These are phyloP conservation scores for Excoecaria agallocha DNA, from an alignment of 345 rosid species.

Conservation along the genomic window DNA sequence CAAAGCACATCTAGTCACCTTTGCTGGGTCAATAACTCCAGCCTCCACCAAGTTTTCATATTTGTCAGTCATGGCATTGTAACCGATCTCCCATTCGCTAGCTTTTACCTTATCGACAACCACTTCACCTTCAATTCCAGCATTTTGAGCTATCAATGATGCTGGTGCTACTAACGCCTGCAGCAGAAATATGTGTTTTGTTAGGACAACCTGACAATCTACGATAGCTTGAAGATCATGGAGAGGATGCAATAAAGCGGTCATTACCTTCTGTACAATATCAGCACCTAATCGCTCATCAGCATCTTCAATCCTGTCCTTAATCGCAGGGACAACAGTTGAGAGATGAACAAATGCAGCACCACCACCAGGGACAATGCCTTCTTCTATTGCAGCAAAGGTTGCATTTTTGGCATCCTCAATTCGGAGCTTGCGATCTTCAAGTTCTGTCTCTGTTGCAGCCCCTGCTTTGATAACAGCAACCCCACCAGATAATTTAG, in stretches of 20 bases:
- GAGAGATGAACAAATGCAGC: constrained; percentile 90
- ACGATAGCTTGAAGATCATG: neutral
- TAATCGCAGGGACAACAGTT: constrained; percentile 57
- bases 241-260: neutral
- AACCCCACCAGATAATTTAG: constrained; percentile 94
- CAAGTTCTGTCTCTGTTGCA: constrained; percentile 97
- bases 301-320: constrained; percentile 69
- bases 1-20: constrained; percentile 88
- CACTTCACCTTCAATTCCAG: constrained; percentile 94
- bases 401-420: constrained; percentile 99
- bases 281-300: constrained; percentile 93
- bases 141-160: constrained; percentile 86
- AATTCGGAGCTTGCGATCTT: constrained; percentile 86
- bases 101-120: constrained; percentile 77
- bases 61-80: constrained; percentile 87
- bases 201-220: too few species aligned
- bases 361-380: constrained; percentile 97
- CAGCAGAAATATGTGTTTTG: too few species aligned
- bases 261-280: constrained; percentile 83
- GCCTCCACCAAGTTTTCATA: constrained; percentile 84
- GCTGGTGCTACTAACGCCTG: constrained; percentile 92
- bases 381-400: constrained; percentile 98
- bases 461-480: constrained; percentile 98
- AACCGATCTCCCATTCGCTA: constrained; percentile 88
- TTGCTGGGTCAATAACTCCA: constrained; percentile 93